A percentile compares a stretch with the other conserved stretches of the same genome.
phyloP scores from a whole-genome alignment of 257 asterid genomes.

The Solanum piurae region DNA sequence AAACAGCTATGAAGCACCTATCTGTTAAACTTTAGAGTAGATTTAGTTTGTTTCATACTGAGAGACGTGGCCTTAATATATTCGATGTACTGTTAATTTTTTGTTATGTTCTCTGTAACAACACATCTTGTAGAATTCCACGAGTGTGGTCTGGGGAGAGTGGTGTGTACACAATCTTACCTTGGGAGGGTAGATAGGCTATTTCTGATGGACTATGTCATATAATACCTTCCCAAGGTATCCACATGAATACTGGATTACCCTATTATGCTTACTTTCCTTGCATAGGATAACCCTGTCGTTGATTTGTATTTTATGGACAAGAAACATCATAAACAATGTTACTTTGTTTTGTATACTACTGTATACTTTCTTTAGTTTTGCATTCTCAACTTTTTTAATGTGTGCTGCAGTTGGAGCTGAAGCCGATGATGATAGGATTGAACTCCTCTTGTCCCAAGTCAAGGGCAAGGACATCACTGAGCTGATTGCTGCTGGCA shows the following conservation, averaged over 20 bases:
- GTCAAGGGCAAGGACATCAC: conserved; percentile 31
- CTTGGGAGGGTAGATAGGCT: not conserved
- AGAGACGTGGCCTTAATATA: not conserved
- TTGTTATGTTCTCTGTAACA: not conserved
- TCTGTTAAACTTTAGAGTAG: not conserved
- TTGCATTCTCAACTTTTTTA: not conserved
- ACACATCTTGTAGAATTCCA: not conserved
- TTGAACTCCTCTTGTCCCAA: conserved; percentile 24
- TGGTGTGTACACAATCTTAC: not conserved
- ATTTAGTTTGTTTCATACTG: not conserved
- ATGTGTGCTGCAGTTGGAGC: conserved; percentile 2
- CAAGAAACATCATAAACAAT: not conserved
- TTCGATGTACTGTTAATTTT: not conserved
- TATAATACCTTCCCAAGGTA: not conserved
- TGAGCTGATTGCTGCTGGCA: conserved; percentile 13
- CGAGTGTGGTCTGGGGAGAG: not conserved
- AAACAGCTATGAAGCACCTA: not conserved
- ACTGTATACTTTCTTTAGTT: not conserved
- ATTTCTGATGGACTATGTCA: not conserved
- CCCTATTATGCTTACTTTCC: not conserved
- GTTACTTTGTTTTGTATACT: not conserved
- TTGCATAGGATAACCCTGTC: not conserved
- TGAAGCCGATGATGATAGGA: conserved; percentile 30
- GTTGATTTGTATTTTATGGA: not conserved
- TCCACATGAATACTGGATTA: not conserved